Evolutionary conservation across 305 asterid species (phyloP).

Genomic region (Rubia tinctorum): DNA sequence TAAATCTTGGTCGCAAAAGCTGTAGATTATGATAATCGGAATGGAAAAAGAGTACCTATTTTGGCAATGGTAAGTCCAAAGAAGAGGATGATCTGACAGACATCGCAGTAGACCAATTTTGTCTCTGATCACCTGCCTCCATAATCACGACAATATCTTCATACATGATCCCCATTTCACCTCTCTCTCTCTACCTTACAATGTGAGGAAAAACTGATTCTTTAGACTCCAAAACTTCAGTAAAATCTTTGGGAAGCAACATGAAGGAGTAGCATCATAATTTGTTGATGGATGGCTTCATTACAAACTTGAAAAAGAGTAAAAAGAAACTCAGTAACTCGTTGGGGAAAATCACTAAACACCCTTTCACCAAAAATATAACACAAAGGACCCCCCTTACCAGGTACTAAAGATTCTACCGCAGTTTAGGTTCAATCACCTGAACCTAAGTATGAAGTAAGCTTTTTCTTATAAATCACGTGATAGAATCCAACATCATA

Average conservation of each 20-base stretch:
- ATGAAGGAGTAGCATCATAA: no score
- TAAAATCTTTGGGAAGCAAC: no score
- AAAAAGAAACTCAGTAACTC: no score
- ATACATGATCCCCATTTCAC: slow-evolving; percentile 44
- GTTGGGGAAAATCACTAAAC: no score
- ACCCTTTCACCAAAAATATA: no score
- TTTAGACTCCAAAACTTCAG: no score
- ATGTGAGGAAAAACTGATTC: background rate
- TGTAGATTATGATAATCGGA: background rate
- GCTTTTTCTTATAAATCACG: background rate
- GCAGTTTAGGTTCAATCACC: no score
- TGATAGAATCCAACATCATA: background rate
- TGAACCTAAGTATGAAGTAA: background rate
- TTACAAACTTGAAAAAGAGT: no score
- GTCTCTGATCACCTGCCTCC: slow-evolving; percentile 52
- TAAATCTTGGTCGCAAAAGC: background rate
- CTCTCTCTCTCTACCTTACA: background rate
- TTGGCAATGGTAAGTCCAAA: slow-evolving; percentile 68
- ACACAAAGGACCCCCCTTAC: no score
- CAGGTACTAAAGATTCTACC: no score
- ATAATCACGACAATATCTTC: slow-evolving; percentile 66
- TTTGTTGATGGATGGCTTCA: no score
- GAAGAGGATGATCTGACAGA: slow-evolving; percentile 50
- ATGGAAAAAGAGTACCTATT: slow-evolving; percentile 41
- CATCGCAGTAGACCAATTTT: slow-evolving; percentile 82